Percentiles rank a stretch among this genome's conserved stretches.
Conservation (phyloP, 2,329 filamentous ascomycete genomes). For the Incumbomyces delicatus region DNA sequence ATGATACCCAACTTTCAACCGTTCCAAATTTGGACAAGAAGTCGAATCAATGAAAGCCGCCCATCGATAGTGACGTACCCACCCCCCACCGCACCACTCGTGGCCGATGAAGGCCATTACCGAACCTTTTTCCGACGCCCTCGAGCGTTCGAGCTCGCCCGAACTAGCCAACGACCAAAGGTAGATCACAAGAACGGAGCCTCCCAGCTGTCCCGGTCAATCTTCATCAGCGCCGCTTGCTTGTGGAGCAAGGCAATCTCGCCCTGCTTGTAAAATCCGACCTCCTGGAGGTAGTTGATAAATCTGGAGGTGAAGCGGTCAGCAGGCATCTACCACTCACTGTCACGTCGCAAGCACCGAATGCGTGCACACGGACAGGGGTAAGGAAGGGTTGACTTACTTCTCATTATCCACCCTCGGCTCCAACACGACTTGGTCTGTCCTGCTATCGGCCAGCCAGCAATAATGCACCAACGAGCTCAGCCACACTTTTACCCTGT, state of each 20-base stretch:
- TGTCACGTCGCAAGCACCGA: too few relatives aligned
- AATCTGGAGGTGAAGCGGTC: slow-evolving; percentile 41
- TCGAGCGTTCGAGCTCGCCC: too few relatives aligned
- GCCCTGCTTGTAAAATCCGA: slow-evolving; percentile 76
- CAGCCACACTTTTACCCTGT: slow-evolving; percentile 70
- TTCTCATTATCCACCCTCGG: slow-evolving; percentile 83
- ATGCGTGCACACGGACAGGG: too few relatives aligned
- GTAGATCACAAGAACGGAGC: slow-evolving; percentile 48
- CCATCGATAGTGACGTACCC: too few relatives aligned
- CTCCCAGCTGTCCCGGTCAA: slow-evolving; percentile 71
- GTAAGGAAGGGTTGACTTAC: slow-evolving; percentile 42
- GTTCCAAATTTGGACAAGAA: too few relatives aligned
- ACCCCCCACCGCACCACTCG: too few relatives aligned
- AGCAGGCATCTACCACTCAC: background rate
- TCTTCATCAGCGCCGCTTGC: slow-evolving; percentile 74
- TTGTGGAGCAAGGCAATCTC: slow-evolving; percentile 88
- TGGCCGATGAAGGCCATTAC: too few relatives aligned
- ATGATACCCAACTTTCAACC: too few relatives aligned
- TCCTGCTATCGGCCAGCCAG: slow-evolving; percentile 66
- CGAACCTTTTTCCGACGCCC: too few relatives aligned
- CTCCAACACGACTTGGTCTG: slow-evolving; percentile 74
- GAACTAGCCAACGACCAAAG: too few relatives aligned
- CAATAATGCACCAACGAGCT: slow-evolving; percentile 81
- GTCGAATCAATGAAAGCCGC: too few relatives aligned
- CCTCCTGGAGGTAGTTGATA: slow-evolving; percentile 58